Percentiles rank a stretch among this genome's conserved stretches.
phyloP scores from a whole-genome alignment of 2,329 filamentous ascomycete species.

The Elsinoe batatas region DNA sequence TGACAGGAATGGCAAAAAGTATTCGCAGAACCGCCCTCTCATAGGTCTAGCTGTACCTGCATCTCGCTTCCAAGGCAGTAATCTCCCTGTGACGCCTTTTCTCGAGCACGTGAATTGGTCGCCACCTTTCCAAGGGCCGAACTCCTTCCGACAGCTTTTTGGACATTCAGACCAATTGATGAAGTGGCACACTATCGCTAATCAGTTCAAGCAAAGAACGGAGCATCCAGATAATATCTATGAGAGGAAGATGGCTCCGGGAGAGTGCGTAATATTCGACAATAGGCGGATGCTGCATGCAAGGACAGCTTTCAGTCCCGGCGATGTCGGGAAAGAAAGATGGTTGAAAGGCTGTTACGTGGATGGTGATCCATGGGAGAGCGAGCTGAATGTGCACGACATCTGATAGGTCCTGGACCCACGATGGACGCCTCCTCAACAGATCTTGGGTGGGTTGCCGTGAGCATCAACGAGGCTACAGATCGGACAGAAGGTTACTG shows the following conservation, averaged over 20 bases:
- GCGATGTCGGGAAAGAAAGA: constrained; percentile 50
- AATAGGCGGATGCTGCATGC: constrained; percentile 82
- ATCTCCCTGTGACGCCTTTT: constrained; percentile 16
- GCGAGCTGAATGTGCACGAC: constrained; percentile 20
- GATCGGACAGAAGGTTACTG: background rate
- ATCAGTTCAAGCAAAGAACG: constrained; percentile 49
- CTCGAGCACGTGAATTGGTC: constrained; percentile 27
- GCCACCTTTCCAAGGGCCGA: constrained; percentile 30
- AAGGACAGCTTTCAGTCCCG: constrained; percentile 60
- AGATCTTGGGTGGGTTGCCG: too few species aligned
- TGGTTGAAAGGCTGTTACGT: constrained; percentile 86
- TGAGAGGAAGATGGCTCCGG: constrained; percentile 63
- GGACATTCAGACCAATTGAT: constrained; percentile 16
- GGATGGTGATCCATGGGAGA: constrained; percentile 51
- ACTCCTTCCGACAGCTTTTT: constrained; percentile 10
- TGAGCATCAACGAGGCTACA: background rate
- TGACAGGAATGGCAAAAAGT: constrained; percentile 39
- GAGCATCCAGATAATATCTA: constrained; percentile 51
- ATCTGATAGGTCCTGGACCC: background rate
- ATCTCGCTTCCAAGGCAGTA: too few species aligned
- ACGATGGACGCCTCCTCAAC: too few species aligned
- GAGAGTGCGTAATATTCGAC: constrained; percentile 89
- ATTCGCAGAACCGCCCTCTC: constrained; percentile 21
- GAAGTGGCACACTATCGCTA: constrained; percentile 42
- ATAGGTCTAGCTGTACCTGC: constrained; percentile 18